phyloP scores from a whole-genome alignment of 164 flowering plant genomes.

The Dillenia suffruticosa region DNA sequence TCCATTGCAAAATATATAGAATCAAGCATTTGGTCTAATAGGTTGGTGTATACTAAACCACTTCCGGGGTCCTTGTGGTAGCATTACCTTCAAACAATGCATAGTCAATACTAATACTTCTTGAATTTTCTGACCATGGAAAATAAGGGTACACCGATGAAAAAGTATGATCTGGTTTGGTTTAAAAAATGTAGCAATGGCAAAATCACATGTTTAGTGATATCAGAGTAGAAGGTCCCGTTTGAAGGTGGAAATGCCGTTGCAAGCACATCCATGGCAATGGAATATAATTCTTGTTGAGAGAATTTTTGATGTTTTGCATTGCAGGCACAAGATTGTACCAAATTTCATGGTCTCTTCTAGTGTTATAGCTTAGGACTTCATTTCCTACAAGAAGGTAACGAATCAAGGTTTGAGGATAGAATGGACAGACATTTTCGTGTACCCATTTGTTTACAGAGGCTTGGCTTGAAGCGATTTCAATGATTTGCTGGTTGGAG shows the following conservation, averaged over 20 bases:
- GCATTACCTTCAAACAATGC: constrained; percentile 26
- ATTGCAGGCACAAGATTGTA: constrained; percentile 50
- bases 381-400: constrained; percentile 38
- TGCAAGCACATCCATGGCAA: constrained; percentile 57
- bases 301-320: constrained; percentile 25
- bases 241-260: constrained; percentile 54
- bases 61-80: constrained; percentile 22
- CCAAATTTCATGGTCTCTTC: constrained; percentile 25
- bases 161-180: constrained; percentile 41
- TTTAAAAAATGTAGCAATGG: constrained; percentile 43
- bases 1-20: constrained; percentile 35
- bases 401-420: constrained; percentile 30
- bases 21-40: constrained; percentile 50
- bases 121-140: constrained; percentile 40
- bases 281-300: constrained; percentile 14
- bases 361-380: constrained; percentile 20
- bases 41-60: constrained; percentile 30
- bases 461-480: constrained; percentile 22
- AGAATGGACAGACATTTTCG: constrained; percentile 24
- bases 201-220: constrained; percentile 23
- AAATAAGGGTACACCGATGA: constrained; percentile 61
- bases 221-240: constrained; percentile 35
- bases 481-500: constrained; percentile 21
- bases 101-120: constrained; percentile 31
- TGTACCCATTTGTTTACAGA: constrained; percentile 32